phyloP scores from a whole-genome alignment of 2,329 filamentous ascomycete genomes.

The Fusarium siculi region DNA sequence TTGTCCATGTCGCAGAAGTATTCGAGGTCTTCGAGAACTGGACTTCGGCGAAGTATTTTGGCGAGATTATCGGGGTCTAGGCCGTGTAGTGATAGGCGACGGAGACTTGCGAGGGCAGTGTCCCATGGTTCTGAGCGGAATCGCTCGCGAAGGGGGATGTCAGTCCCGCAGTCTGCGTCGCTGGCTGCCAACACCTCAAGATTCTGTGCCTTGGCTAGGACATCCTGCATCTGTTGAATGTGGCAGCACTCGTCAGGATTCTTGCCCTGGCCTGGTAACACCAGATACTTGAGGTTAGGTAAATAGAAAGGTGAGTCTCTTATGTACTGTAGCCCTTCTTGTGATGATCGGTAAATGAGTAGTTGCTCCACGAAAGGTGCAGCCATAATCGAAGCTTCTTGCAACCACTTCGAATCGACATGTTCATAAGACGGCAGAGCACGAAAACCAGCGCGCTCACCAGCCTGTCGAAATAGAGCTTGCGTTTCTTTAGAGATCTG shows the following conservation, averaged over 20 bases:
- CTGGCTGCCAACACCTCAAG: slow-evolving; percentile 40
- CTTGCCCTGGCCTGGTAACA: slow-evolving; percentile 39
- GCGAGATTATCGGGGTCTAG: slow-evolving; percentile 41
- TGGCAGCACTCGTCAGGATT: slow-evolving; percentile 42
- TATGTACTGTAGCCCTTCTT: slow-evolving; percentile 41
- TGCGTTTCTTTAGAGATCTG: slow-evolving; percentile 33
- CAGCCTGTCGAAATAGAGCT: slow-evolving; percentile 41
- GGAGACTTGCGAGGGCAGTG: slow-evolving; percentile 39
- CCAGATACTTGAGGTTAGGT: slow-evolving; percentile 44
- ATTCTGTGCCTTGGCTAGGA: slow-evolving; percentile 41
- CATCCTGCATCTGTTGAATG: slow-evolving; percentile 46
- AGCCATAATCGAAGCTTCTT: slow-evolving; percentile 45
- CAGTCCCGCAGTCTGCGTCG: slow-evolving; percentile 42
- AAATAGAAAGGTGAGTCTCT: slow-evolving; percentile 43
- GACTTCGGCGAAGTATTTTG: slow-evolving; percentile 41
- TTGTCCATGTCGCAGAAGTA: slow-evolving; percentile 46
- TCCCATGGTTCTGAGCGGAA: slow-evolving; percentile 43
- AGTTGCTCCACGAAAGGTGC: slow-evolving; percentile 42
- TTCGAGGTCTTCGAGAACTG: slow-evolving; percentile 41
- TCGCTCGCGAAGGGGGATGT: slow-evolving; percentile 41
- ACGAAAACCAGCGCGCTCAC: slow-evolving; percentile 41
- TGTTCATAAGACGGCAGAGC: slow-evolving; percentile 37
- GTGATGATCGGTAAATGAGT: slow-evolving; percentile 43
- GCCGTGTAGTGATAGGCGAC: slow-evolving; percentile 41
- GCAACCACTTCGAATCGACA: slow-evolving; percentile 44